A percentile compares a stretch with the other conserved stretches of the same genome.
Conservation (phyloP, 2,329 filamentous ascomycete species). For the Nemania sp. region DNA sequence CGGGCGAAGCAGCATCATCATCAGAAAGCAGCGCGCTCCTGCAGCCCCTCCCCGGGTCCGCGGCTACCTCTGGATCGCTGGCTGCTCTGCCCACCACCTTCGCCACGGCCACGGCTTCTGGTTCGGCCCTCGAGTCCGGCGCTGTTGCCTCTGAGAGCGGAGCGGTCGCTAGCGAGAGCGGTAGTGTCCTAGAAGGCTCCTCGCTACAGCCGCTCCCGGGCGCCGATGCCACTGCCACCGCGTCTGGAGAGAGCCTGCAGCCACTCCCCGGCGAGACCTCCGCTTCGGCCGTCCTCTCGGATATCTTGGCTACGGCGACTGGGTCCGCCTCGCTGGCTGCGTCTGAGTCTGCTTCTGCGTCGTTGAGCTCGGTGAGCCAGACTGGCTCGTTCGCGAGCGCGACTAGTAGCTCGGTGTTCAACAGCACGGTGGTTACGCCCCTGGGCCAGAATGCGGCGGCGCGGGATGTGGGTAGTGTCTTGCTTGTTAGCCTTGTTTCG, state of each 20-base stretch:
- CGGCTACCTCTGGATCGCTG: slow-evolving; percentile 21
- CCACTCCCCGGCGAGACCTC: slow-evolving; percentile 3
- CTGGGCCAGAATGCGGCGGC: slow-evolving; percentile 31
- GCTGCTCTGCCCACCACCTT: slow-evolving; percentile 21
- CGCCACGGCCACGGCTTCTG: slow-evolving; percentile 12
- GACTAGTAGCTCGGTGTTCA: slow-evolving; percentile 8
- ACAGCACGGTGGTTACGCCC: background rate
- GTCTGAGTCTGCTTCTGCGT: background rate
- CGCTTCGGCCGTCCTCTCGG: slow-evolving; percentile 3
- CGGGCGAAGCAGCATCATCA: slow-evolving; percentile 1
- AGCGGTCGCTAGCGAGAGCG: background rate
- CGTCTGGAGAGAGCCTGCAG: background rate
- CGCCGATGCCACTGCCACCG: background rate
- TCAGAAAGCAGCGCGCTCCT: slow-evolving; percentile 17
- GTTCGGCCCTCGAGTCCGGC: no score
- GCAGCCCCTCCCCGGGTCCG: slow-evolving; percentile 29
- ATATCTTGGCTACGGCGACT: slow-evolving; percentile 16
- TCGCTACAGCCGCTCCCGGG: slow-evolving; percentile 21
- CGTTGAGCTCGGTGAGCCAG: slow-evolving; percentile 18
- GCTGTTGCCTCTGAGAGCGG: background rate
- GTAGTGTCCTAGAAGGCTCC: background rate
- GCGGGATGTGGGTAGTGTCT: slow-evolving; percentile 4
- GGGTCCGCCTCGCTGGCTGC: background rate
- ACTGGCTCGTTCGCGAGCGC: slow-evolving; percentile 19
- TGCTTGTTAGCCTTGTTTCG: slow-evolving; percentile 30